A percentile compares a stretch with the other conserved stretches of the same genome.
phyloP scores from a whole-genome alignment of 2,329 filamentous ascomycete genomes.

The Aspergillus sp. region DNA sequence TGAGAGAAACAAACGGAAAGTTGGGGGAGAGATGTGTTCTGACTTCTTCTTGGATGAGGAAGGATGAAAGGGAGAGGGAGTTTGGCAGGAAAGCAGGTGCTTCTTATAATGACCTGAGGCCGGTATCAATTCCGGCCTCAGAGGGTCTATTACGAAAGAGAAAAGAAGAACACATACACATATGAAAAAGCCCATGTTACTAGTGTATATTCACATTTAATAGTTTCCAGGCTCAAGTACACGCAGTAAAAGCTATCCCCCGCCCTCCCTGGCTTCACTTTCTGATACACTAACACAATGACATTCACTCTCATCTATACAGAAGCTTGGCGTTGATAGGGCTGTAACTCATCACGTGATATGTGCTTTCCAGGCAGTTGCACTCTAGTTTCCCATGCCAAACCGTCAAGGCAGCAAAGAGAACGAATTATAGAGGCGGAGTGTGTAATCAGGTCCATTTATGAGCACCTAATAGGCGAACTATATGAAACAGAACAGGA shows the following conservation, averaged over 20 bases:
- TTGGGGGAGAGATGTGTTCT: not conserved
- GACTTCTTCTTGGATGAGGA: slow-evolving; percentile 16
- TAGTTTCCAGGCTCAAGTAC: not conserved
- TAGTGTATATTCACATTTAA: not conserved
- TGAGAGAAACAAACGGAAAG: slow-evolving; percentile 10
- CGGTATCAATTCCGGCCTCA: slow-evolving; percentile 49
- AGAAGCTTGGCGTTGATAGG: slow-evolving; percentile 25
- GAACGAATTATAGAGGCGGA: not conserved
- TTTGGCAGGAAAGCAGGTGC: slow-evolving; percentile 32
- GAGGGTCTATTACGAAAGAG: slow-evolving; percentile 39
- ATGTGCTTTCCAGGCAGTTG: slow-evolving; percentile 19
- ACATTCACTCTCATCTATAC: slow-evolving; percentile 20
- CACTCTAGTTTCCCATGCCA: slow-evolving; percentile 10
- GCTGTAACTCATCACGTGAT: slow-evolving; percentile 30
- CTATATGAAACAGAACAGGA: not conserved
- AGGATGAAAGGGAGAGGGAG: slow-evolving; percentile 18
- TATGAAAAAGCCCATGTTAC: not conserved
- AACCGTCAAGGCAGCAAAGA: not conserved
- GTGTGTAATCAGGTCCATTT: not conserved
- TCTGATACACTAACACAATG: not conserved
- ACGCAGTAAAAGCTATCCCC: not conserved
- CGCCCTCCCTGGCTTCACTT: not conserved
- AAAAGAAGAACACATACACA: slow-evolving; percentile 26
- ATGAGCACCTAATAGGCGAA: not conserved
- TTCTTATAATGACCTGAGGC: slow-evolving; percentile 47